phyloP scores from a whole-genome alignment of 768 basidiomycete genomes.

The Phanerodontia chrysosporium region DNA sequence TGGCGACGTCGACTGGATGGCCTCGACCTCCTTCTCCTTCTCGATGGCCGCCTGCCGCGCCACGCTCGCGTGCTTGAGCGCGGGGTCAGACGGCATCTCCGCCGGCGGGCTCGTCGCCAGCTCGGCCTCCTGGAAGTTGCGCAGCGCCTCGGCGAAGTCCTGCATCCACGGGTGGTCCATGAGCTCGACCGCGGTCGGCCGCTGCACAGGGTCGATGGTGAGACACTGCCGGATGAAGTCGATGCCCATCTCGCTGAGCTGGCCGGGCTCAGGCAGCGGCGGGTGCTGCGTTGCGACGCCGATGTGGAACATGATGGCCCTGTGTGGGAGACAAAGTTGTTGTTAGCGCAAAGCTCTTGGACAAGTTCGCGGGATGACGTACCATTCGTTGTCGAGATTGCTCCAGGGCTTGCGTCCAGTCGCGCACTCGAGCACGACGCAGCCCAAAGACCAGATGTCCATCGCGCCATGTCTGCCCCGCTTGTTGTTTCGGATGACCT shows the following conservation, averaged over 20 bases:
- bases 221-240: constrained; percentile 92
- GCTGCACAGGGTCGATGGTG: constrained; percentile 75
- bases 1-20: constrained; percentile 50
- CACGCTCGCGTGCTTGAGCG: constrained; percentile 45
- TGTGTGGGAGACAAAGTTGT: constrained; percentile 32
- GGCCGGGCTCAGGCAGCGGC: constrained; percentile 85
- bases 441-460: constrained; percentile 98
- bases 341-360: too few species aligned
- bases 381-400: constrained; percentile 99
- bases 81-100: constrained; percentile 44
- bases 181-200: constrained; percentile 83
- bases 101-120: constrained; percentile 44
- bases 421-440: constrained; percentile 94
- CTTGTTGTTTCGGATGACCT: constrained; percentile 93
- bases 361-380: constrained; percentile 20
- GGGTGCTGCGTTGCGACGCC: constrained; percentile 96
- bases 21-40: constrained; percentile 58
- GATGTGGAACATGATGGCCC: constrained; percentile 99
- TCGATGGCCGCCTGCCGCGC: constrained; percentile 54
- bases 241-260: constrained; percentile 86
- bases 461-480: constrained; percentile 88
- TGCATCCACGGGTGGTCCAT: constrained; percentile 90
- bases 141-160: constrained; percentile 68
- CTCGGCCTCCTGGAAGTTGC: constrained; percentile 60
- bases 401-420: constrained; percentile 99